Conservation (phyloP, 257 asterid species). For the Salvia rosmarinus region DNA sequence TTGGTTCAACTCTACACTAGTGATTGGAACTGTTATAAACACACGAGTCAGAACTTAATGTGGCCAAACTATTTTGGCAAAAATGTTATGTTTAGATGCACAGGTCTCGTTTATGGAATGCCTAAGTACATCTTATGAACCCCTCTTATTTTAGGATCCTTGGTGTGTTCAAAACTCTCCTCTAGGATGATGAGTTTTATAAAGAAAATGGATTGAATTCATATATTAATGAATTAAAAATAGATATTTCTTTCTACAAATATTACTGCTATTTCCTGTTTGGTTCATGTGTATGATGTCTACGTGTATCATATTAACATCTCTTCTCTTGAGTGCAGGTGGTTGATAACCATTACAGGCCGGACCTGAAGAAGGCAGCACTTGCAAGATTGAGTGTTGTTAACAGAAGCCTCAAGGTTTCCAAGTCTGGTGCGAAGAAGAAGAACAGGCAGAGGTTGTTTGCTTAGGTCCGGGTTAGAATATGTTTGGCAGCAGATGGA, state of each 20-base stretch:
- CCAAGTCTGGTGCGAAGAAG: slow-evolving; percentile 92
- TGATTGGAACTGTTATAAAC: neutral
- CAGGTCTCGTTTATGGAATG: neutral
- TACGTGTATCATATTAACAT: neutral
- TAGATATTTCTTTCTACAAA: neutral
- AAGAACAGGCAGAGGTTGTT: slow-evolving; percentile 85
- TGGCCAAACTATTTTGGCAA: neutral
- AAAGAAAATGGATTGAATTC: neutral
- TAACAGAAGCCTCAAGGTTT: slow-evolving; percentile 87
- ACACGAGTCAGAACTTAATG: neutral
- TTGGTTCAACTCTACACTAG: neutral
- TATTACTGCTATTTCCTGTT: neutral
- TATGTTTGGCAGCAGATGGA: neutral
- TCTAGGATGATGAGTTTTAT: neutral
- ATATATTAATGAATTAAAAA: neutral
- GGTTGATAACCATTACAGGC: slow-evolving; percentile 79
- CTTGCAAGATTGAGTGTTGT: slow-evolving; percentile 84
- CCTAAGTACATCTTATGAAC: neutral
- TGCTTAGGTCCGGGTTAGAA: slow-evolving; percentile 33
- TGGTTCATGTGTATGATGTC: neutral
- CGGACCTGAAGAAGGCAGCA: slow-evolving; percentile 91
- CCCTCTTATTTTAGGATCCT: neutral
- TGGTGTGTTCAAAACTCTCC: neutral
- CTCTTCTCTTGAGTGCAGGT: slow-evolving; percentile 52
- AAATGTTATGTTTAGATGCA: neutral